Percentiles rank a stretch among this genome's conserved stretches.
Conservation (phyloP, 768 basidiomycete species). For the Leccinum imitatum region DNA sequence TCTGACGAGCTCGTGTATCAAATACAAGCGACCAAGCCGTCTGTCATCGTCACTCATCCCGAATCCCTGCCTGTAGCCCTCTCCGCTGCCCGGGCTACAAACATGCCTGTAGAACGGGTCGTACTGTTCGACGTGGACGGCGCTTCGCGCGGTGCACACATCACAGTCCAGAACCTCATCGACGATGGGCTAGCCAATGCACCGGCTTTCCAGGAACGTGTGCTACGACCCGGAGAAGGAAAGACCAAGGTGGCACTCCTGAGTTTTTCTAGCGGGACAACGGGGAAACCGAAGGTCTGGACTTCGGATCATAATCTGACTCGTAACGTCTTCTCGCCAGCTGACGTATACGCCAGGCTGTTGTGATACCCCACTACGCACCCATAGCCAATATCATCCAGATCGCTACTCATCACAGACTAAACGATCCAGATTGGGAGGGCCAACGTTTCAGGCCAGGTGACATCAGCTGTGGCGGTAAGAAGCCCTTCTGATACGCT, state of each 20-base stretch:
- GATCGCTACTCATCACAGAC: slow-evolving; percentile 50
- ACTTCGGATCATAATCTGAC: not conserved
- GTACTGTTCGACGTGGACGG: slow-evolving; percentile 38
- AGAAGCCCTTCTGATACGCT: slow-evolving; percentile 10
- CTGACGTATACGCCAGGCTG: slow-evolving; percentile 38
- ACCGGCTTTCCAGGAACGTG: slow-evolving; percentile 47
- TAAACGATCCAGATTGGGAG: slow-evolving; percentile 45
- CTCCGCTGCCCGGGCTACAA: slow-evolving; percentile 41
- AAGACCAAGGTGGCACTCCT: slow-evolving; percentile 70
- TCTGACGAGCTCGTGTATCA: slow-evolving; percentile 59
- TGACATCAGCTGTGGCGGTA: slow-evolving; percentile 60
- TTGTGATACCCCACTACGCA: slow-evolving; percentile 60
- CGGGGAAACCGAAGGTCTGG: slow-evolving; percentile 69
- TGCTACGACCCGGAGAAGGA: slow-evolving; percentile 55
- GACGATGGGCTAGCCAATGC: slow-evolving; percentile 43
- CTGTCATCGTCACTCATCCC: slow-evolving; percentile 50
- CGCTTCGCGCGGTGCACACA: slow-evolving; percentile 12
- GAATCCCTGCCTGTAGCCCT: slow-evolving; percentile 42
- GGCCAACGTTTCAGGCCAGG: slow-evolving; percentile 57
- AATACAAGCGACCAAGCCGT: slow-evolving; percentile 45
- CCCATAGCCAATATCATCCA: slow-evolving; percentile 64
- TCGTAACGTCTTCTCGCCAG: not conserved
- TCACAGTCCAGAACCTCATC: slow-evolving; percentile 48
- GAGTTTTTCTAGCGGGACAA: slow-evolving; percentile 75
- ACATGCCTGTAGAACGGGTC: slow-evolving; percentile 45